Percentiles rank a stretch among this genome's conserved stretches.
These are phyloP conservation scores for Spatholobus suberectus DNA, from an alignment of 306 rosid genomes.

Conservation along the genomic window DNA sequence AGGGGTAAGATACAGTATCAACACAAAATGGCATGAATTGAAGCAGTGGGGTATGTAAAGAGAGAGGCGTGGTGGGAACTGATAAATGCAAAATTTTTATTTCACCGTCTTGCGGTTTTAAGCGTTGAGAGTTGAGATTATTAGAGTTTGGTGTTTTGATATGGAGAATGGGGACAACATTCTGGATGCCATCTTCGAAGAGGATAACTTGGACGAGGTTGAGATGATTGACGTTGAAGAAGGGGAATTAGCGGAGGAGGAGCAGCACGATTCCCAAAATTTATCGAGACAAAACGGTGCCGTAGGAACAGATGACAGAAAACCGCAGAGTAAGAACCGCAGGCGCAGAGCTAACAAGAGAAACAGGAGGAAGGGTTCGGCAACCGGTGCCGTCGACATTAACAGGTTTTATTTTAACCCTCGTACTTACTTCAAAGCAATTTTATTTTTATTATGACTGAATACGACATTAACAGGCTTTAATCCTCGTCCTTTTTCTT, in stretches of 20 bases:
- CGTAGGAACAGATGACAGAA: background rate
- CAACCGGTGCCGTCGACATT: background rate
- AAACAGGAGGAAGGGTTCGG: background rate
- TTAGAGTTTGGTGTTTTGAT: background rate
- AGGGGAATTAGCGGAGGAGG: constrained; percentile 61
- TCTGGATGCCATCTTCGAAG: constrained; percentile 67
- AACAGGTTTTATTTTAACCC: background rate
- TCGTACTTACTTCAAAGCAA: background rate
- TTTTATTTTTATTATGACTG: background rate
- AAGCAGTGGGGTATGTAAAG: no score
- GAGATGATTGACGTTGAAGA: constrained; percentile 86
- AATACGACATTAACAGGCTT: no score
- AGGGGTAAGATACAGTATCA: no score
- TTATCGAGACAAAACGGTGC: background rate
- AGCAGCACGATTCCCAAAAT: background rate
- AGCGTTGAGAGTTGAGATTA: background rate
- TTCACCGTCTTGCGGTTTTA: background rate
- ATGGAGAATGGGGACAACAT: constrained; percentile 72
- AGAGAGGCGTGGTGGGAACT: no score
- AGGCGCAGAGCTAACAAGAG: background rate
- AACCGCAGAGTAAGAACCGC: background rate
- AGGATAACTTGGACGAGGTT: constrained; percentile 60
- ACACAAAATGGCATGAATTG: no score
- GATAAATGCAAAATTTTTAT: no score
- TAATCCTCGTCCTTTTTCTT: no score